Percentiles rank a stretch among this genome's conserved stretches.
These are phyloP conservation scores for Penicillium oxalicum DNA, from an alignment of 2,329 filamentous ascomycete species.

Conservation along the genomic window DNA sequence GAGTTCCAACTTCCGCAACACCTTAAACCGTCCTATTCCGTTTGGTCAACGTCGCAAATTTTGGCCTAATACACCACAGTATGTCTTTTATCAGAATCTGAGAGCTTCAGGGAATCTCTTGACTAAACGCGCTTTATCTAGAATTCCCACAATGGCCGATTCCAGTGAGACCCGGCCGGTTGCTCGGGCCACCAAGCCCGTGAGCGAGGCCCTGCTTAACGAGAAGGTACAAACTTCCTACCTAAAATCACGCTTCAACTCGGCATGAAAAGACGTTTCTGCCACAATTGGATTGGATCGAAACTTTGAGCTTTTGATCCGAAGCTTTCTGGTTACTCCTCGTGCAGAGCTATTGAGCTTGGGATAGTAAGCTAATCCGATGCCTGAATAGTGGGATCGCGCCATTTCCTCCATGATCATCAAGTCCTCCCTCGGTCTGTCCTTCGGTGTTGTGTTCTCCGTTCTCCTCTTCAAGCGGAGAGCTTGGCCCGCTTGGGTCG, in stretches of 20 bases:
- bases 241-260: background rate
- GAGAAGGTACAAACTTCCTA: conserved; percentile 69
- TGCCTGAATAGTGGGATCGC: conserved; percentile 75
- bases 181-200: conserved; percentile 64
- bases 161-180: conserved; percentile 51
- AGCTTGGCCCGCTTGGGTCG: conserved; percentile 94
- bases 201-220: conserved; percentile 96
- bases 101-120: background rate
- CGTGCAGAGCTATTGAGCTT: conserved; percentile 9
- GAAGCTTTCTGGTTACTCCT: background rate
- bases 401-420: conserved; percentile 96
- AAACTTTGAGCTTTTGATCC: no score
- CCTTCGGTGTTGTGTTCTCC: conserved; percentile 97
- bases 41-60: conserved; percentile 15
- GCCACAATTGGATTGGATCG: background rate
- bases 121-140: conserved; percentile 15
- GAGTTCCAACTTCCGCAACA: conserved; percentile 21
- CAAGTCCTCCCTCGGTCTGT: conserved; percentile 90
- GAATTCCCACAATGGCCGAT: conserved; percentile 50
- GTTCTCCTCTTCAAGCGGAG: conserved; percentile 96
- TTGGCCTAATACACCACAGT: conserved; percentile 15
- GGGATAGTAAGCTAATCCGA: conserved; percentile 7
- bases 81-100: background rate
- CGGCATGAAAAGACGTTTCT: background rate
- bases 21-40: conserved; percentile 9